Evolutionary conservation across 768 basidiomycete genomes (phyloP), one percentile per base, ranked within the genome.

Genomic region (Auriscalpium microsporum): DNA sequence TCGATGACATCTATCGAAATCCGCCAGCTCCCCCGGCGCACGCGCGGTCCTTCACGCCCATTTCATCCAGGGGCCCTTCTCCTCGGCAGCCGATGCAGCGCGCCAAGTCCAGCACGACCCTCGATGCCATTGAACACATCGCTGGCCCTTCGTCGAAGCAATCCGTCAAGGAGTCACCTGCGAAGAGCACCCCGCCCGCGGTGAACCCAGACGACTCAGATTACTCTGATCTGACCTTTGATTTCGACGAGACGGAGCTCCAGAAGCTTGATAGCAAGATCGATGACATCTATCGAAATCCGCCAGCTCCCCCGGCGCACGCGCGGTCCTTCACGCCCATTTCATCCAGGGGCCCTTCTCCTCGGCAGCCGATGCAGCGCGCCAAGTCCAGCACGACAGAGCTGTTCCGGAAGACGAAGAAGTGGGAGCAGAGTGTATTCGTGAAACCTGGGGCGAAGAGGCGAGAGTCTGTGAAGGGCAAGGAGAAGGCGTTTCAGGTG

Each of bases 401-500:
- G 48, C 80, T 80, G 55, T 75, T 80, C n/a, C 75, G 75, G 17
- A 84, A 87, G 68, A 81, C 78, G 1, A 97, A 95, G 73, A 73
- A 76, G 48, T 99, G 96, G 96, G 93, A 98, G 65, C 85, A 90
- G 23, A 91, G 93, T 0, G 82, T 75, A 11, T 95, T 90, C 64
- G 85, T 93, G 6, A 88, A 90, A 71, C 81, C 85, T 4, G 93
- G 92, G 4, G 40, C 38, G 8, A 21, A 6, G 0, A 70, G 79
- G 71, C 83, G 75, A 63, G 78, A 73, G 50, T 69, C 71, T 42
- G 80, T 78, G 61, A 63, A 65, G 50, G 67, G 69, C 2, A 85
- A 81, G 66, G 75, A 75, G 8, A 83, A 82, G 68, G 71, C 67
- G 2, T 73, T 73, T 49, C 66, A 64, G 28, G 65, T 68, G 10